Conservation (phyloP, 169 alveolate species). For the Cyclospora cayetanensis region DNA sequence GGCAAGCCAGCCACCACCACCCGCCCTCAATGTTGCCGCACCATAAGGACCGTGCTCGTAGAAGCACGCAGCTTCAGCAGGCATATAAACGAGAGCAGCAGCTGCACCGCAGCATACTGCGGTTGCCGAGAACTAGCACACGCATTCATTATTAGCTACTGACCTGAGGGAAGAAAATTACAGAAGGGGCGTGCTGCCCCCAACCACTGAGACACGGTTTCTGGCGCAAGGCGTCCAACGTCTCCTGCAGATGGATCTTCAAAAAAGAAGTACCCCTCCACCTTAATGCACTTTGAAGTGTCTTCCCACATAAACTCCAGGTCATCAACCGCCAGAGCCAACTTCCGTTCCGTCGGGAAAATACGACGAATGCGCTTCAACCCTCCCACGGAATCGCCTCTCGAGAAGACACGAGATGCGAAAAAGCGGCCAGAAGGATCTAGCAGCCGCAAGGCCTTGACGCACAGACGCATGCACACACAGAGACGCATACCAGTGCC, state of each 20-base stretch:
- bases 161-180: slow-evolving; percentile 15
- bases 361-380: neutral
- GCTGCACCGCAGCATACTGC: no score
- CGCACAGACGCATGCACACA: neutral
- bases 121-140: no score
- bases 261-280: neutral
- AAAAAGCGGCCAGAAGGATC: slow-evolving; percentile 23
- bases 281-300: slow-evolving; percentile 18
- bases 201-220: neutral
- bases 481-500: neutral
- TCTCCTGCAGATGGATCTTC: neutral
- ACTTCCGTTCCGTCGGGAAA: neutral
- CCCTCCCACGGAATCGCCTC: slow-evolving; percentile 6
- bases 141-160: neutral
- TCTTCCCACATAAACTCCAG: slow-evolving; percentile 28
- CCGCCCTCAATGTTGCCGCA: no score
- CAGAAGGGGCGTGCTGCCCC: slow-evolving; percentile 5
- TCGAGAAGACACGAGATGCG: slow-evolving; percentile 26
- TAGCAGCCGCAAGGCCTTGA: slow-evolving; percentile 21
- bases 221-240: neutral
- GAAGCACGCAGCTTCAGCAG: no score
- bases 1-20: no score
- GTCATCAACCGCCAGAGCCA: slow-evolving; percentile 44
- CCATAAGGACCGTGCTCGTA: no score
- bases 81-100: no score